Evolutionary conservation across 768 basidiomycete species (phyloP).

Genomic region (Mrakia blollopis): DNA sequence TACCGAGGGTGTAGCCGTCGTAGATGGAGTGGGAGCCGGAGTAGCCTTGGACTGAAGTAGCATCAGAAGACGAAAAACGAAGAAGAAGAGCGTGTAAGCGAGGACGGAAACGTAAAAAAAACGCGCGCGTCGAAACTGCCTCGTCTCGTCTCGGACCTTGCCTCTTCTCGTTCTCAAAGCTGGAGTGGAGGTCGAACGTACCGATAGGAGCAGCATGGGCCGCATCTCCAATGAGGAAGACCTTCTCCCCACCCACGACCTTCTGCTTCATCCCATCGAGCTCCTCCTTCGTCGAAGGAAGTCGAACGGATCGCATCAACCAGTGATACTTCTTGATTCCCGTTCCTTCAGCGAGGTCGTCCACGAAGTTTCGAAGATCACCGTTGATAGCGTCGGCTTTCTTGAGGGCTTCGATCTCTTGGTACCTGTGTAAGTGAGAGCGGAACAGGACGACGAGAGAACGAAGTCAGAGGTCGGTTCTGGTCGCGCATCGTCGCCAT

Average conservation of each 20-base stretch:
- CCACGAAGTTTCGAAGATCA: background rate
- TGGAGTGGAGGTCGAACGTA: too few relatives aligned
- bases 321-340: background rate
- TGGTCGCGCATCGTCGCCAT: too few relatives aligned
- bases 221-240: conserved; percentile 26
- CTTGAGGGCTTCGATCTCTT: background rate
- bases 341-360: background rate
- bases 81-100: background rate
- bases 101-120: background rate
- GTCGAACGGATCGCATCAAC: conserved; percentile 25
- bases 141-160: too few relatives aligned
- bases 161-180: too few relatives aligned
- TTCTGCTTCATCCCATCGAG: background rate
- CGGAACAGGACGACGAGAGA: background rate
- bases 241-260: conserved; percentile 14
- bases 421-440: background rate
- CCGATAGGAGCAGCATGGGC: conserved; percentile 28
- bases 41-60: background rate
- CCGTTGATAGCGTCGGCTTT: background rate
- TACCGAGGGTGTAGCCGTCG: conserved; percentile 16
- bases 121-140: background rate
- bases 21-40: conserved; percentile 8
- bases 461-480: background rate
- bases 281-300: conserved; percentile 1
- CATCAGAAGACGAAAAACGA: background rate